These are phyloP conservation scores for Solidago caesia DNA, from an alignment of 129 eudicot species.

Conservation along the genomic window DNA sequence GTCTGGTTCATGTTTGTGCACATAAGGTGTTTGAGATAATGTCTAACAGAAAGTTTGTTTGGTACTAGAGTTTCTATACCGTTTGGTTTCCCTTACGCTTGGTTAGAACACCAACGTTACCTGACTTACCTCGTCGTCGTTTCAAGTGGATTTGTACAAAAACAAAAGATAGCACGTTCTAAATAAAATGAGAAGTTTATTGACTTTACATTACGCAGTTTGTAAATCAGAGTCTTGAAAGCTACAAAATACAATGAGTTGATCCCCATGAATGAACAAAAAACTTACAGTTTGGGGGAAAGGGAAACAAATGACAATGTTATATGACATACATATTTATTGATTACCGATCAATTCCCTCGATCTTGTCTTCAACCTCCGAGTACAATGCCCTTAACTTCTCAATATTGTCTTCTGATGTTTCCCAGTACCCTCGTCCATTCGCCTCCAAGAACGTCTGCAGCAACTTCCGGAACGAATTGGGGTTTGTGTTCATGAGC, in stretches of 20 bases:
- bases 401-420: slow-evolving; percentile 88
- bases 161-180: background rate
- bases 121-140: no score
- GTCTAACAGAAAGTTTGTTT: background rate
- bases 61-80: no score
- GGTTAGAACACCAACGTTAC: no score
- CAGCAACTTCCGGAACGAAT: slow-evolving; percentile 87
- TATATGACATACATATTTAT: slow-evolving; percentile 25
- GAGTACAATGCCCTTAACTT: slow-evolving; percentile 77
- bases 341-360: slow-evolving; percentile 73
- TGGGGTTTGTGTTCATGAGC: slow-evolving; percentile 94
- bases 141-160: background rate
- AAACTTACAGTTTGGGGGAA: slow-evolving; percentile 32
- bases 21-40: background rate
- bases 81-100: no score
- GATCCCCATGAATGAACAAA: slow-evolving; percentile 26
- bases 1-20: no score
- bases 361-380: slow-evolving; percentile 98
- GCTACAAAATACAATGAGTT: slow-evolving; percentile 22
- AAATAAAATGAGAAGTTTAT: slow-evolving; percentile 21
- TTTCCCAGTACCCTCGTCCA: slow-evolving; percentile 99
- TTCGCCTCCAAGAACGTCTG: slow-evolving; percentile 99
- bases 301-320: slow-evolving; percentile 20
- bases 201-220: slow-evolving; percentile 19
- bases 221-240: slow-evolving; percentile 21